These are phyloP conservation scores for Claviceps digitariae DNA, from an alignment of 2,329 filamentous ascomycete genomes.

Conservation along the genomic window DNA sequence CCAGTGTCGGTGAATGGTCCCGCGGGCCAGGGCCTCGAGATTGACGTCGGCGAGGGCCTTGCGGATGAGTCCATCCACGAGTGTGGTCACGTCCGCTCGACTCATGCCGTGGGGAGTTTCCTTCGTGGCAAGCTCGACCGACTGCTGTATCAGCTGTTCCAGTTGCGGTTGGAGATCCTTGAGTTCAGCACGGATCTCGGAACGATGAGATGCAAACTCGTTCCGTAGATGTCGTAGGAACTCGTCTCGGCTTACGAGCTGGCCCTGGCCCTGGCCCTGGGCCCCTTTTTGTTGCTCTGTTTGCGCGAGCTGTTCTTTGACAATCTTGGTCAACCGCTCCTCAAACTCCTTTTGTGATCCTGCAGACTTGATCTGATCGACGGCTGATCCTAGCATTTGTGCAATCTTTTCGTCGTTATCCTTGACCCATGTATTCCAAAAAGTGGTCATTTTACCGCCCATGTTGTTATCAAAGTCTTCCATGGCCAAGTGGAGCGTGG, in stretches of 20 bases:
- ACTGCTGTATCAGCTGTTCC: constrained; percentile 18
- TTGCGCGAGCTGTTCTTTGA: constrained; percentile 24
- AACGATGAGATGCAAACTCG: constrained; percentile 24
- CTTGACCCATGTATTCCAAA: constrained; percentile 40
- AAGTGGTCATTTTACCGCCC: constrained; percentile 19
- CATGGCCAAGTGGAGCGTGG: constrained; percentile 14
- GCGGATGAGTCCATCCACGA: constrained; percentile 28
- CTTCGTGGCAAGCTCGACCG: constrained; percentile 15
- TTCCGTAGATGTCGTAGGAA: constrained; percentile 30
- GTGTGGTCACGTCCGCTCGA: constrained; percentile 24
- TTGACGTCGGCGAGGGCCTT: constrained; percentile 31
- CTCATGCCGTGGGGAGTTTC: constrained; percentile 20
- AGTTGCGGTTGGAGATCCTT: constrained; percentile 22
- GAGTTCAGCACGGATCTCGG: constrained; percentile 28
- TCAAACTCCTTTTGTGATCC: constrained; percentile 22
- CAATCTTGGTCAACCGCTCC: constrained; percentile 20
- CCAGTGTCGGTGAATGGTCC: constrained; percentile 31
- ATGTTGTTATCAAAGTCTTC: constrained; percentile 15
- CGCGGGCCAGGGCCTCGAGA: constrained; percentile 32
- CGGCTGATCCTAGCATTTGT: constrained; percentile 16
- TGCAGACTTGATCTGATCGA: constrained; percentile 21
- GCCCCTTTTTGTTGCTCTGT: constrained; percentile 12
- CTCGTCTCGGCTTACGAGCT: constrained; percentile 32
- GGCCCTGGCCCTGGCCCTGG: constrained; percentile 9
- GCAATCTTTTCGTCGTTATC: constrained; percentile 31